These are phyloP conservation scores for Claviceps sorghi DNA, from an alignment of 2,329 filamentous ascomycete species.

Conservation along the genomic window DNA sequence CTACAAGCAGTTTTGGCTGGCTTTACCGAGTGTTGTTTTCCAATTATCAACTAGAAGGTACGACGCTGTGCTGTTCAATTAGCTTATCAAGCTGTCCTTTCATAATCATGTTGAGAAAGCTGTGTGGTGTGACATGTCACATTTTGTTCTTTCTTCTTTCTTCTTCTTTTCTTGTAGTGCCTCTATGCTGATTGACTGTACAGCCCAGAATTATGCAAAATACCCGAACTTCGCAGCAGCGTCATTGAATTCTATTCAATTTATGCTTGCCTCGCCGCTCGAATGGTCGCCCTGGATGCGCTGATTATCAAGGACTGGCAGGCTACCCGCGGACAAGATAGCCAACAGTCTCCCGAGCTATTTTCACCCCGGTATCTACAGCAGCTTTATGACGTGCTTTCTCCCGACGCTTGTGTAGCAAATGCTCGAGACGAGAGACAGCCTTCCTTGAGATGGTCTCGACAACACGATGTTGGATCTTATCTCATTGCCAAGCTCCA, in stretches of 20 bases:
- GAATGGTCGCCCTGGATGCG: constrained; percentile 36
- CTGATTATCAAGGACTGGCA: constrained; percentile 10
- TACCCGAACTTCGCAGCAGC: constrained; percentile 16
- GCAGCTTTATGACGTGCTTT: constrained; percentile 22
- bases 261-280: constrained; percentile 36
- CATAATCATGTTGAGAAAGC: background rate
- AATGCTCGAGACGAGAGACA: constrained; percentile 7
- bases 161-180: background rate
- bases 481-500: constrained; percentile 32
- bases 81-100: background rate
- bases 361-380: constrained; percentile 26
- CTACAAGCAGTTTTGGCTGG: constrained; percentile 36
- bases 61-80: constrained; percentile 8
- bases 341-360: constrained; percentile 12
- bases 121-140: background rate
- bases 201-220: constrained; percentile 7
- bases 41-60: constrained; percentile 25
- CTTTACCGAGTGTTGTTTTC: constrained; percentile 34
- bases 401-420: constrained; percentile 8
- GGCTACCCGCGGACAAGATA: background rate
- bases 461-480: constrained; percentile 10
- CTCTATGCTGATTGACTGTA: background rate
- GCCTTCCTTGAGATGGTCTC: constrained; percentile 5
- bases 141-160: background rate
- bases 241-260: constrained; percentile 21